Evolutionary conservation across 176 grass and related monocot species (phyloP).

Genomic region (Carex myosuroides): DNA sequence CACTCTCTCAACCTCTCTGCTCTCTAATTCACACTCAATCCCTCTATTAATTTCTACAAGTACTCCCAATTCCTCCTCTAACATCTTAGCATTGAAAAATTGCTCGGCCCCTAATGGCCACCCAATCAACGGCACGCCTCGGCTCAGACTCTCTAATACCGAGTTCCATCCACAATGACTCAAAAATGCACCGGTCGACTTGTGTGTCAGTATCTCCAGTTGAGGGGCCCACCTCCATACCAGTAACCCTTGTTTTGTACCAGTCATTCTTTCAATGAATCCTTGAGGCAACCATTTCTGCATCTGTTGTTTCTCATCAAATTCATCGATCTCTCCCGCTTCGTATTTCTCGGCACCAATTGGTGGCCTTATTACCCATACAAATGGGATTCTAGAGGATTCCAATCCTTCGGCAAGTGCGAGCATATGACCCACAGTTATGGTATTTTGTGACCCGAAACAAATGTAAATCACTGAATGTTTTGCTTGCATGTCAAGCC

Average conservation of each 20-base stretch:
- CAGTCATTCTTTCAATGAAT: constrained; percentile 11
- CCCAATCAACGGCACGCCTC: not conserved
- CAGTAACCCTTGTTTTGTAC: constrained; percentile 24
- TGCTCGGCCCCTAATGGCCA: constrained; percentile 5
- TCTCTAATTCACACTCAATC: constrained; percentile 8
- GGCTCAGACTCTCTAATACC: constrained; percentile 13
- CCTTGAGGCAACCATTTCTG: constrained; percentile 33
- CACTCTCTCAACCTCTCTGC: not conserved
- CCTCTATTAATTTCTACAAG: constrained; percentile 12
- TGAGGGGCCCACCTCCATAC: constrained; percentile 38
- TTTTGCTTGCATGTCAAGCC: constrained; percentile 23
- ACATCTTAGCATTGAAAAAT: constrained; percentile 20
- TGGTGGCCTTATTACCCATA: constrained; percentile 42
- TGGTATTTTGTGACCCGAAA: constrained; percentile 37
- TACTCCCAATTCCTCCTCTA: constrained; percentile 14
- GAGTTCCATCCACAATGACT: constrained; percentile 48
- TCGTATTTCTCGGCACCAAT: not conserved
- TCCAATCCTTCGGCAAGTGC: constrained; percentile 37
- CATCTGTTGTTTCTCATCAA: not conserved
- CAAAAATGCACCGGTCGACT: constrained; percentile 30
- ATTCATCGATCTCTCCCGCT: not conserved
- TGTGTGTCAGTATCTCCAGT: constrained; percentile 30
- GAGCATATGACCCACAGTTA: constrained; percentile 34
- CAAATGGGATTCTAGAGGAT: constrained; percentile 30
- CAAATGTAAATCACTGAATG: constrained; percentile 41